Percentiles rank a stretch among this genome's conserved stretches.
Evolutionary conservation across 75 land plant genomes (phyloP).

Genomic region (Chamaecyparis obtusa): DNA sequence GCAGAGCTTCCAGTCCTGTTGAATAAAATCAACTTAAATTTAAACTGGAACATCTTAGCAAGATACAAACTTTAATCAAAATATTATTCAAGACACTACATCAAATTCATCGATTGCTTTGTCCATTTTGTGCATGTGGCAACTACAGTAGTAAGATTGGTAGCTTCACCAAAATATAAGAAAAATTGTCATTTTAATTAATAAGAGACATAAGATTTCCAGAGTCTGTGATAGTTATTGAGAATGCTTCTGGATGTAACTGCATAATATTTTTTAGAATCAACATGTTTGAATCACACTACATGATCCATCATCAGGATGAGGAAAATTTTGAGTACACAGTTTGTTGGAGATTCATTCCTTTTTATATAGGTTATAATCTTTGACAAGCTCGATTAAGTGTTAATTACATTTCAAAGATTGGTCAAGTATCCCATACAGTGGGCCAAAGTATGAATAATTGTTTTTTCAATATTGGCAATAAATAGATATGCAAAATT

Average conservation of each 20-base stretch:
- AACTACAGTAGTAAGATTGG: background rate
- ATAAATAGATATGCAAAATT: background rate
- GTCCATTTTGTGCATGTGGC: background rate
- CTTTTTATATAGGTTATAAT: background rate
- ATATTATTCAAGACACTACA: background rate
- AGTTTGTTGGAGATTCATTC: background rate
- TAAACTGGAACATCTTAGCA: background rate
- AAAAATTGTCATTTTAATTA: background rate
- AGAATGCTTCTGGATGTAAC: no score
- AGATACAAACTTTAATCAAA: background rate
- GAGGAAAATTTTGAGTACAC: background rate
- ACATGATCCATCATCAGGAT: no score
- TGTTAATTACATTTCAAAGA: background rate
- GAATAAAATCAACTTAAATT: background rate
- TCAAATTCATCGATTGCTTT: background rate
- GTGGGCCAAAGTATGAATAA: background rate
- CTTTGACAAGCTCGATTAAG: background rate
- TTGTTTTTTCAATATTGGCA: background rate
- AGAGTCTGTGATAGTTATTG: no score
- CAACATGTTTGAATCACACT: no score
- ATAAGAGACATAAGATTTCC: background rate
- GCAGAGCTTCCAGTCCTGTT: slow-evolving; percentile 82
- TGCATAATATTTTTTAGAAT: no score
- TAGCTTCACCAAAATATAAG: background rate
- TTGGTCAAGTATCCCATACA: background rate